Evolutionary conservation across 306 rosid species (phyloP).

Genomic region (Quercus agrifolia): DNA sequence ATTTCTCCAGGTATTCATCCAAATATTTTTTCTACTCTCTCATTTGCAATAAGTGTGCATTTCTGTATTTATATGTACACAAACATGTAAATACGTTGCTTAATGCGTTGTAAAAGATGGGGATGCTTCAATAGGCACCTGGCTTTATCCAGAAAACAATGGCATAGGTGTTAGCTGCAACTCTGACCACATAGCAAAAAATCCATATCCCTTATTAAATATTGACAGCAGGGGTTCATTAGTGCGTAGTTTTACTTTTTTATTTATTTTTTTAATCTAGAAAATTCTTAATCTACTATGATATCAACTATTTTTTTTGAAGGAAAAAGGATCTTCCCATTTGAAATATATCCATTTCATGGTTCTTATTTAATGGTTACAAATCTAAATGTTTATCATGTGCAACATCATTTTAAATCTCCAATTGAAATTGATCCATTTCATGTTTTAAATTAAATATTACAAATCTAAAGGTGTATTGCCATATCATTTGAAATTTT

Average conservation of each 20-base stretch:
- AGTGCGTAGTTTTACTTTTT: not conserved
- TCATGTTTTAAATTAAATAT: no score
- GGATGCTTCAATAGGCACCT: not conserved
- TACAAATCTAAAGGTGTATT: no score
- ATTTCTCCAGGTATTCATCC: constrained; percentile 68
- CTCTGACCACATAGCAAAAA: not conserved
- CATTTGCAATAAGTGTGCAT: not conserved
- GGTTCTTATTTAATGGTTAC: no score
- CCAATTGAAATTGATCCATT: no score
- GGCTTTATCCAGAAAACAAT: constrained; percentile 4
- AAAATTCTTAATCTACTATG: not conserved
- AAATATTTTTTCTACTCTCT: constrained; percentile 4
- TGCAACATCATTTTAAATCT: no score
- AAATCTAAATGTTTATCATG: no score
- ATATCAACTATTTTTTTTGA: not conserved
- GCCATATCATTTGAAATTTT: no score
- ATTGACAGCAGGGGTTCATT: not conserved
- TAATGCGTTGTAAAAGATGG: constrained; percentile 1
- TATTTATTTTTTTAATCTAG: not conserved
- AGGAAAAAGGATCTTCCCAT: no score
- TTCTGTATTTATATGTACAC: no score
- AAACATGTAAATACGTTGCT: no score
- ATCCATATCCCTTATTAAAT: not conserved
- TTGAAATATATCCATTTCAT: no score
- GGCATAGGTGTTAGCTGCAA: not conserved